Base-by-base conservation (phyloP, 1,139 yeast species). In the Ogataea hybrid region DNA sequence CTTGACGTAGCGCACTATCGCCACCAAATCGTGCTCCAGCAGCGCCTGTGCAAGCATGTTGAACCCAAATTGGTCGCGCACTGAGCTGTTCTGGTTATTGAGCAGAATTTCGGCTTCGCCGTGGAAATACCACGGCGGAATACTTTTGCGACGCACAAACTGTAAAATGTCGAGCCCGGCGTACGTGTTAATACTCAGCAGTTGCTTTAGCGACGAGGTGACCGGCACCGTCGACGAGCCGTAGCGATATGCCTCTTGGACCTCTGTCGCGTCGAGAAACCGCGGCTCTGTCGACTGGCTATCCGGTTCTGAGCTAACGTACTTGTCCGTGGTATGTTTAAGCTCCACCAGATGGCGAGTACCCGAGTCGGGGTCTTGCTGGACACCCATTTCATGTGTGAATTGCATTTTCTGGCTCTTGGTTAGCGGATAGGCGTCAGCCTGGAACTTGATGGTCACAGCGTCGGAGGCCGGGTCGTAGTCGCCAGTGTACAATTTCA, bases 391-490 rank as follows among this genome's bases (percentile, higher is more conserved):
- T 5, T 62, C 59, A 33, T 64, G 67, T 4, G 76, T 65, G 2
- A 64, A 46, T 3, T 64, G 58, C 0, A 67, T 58, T 10, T 63
- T 56, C 5, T 80, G 83, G 2, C 62, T 54, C 47, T 79, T 76
- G 0, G 76, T 73, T 5, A 84, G 83, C 0, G 92, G 86, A 52
- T 67, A 85, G 0, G 84, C 80, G 50, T 82, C 87, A 0, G 84
- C 81, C 14, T 64, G 62, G n/a, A 79, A 61, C n/a, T 56, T 44
- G 3, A 58, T 23, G 1, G 59, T 51, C 7, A 41, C 16, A 3
- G 64, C 57, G 23, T 57, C 61, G 1, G 47, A 12, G 12, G 17
- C 10, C 12, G 30, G 38, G 41, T 63, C 65, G 8, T 58, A 53
- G 3, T 51, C 52, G 6, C 50, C 45, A 16, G 32, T 28, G 25